Evolutionary conservation across 2,329 filamentous ascomycete species (phyloP), one percentile per base, ranked within the genome.

Genomic region (Diplodia corticola): DNA sequence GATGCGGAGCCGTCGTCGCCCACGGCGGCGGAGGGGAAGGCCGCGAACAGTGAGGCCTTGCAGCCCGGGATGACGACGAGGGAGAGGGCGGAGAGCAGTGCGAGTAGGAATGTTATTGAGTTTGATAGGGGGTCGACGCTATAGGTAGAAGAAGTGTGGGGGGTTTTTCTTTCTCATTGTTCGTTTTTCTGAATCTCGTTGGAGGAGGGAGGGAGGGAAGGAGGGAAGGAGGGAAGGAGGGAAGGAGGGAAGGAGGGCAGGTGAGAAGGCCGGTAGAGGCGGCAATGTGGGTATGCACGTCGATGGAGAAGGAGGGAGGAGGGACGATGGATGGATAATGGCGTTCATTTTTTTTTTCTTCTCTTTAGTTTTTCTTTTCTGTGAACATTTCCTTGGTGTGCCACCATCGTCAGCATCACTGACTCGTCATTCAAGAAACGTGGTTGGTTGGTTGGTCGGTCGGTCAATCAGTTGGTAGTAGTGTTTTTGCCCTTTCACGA

Each of bases 21-120:
- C 6, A 9, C 28, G 30, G 30, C 7, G 6, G 30, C 10, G n/a
- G 55, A n/a, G 3, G 71, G 70, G 67, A 69, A 69, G 66, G 68
- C 69, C 35, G 68, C 69, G 9, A 63, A 51, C 5, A n/a, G n/a
- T n/a, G 37, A 7, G 4, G 1, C 13, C 13, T 40, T 40, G 37
- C 15, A 15, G 4, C 17, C 40, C 6, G 5, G 17, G 30, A 33
- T 10, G 30, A 10, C 9, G 30, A 10, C 30, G n/a, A 44, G 40
- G 40, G 40, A 44, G 1, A 44, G 40, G 40, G 40, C 40, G n/a
- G 40, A 44, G n/a, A 44, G 40, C 40, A 9, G 40, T 4, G 40
- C 40, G 17, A 44, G 40, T 44, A 17, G n/a, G 40, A 44, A 44
- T 20, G 40, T 44, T 6, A 44, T 44, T 5, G 40, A 44, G n/a